A percentile compares a stretch with the other conserved stretches of the same genome.
phyloP scores from a whole-genome alignment of 176 grass and related monocot species.

The Chloris gayana region DNA sequence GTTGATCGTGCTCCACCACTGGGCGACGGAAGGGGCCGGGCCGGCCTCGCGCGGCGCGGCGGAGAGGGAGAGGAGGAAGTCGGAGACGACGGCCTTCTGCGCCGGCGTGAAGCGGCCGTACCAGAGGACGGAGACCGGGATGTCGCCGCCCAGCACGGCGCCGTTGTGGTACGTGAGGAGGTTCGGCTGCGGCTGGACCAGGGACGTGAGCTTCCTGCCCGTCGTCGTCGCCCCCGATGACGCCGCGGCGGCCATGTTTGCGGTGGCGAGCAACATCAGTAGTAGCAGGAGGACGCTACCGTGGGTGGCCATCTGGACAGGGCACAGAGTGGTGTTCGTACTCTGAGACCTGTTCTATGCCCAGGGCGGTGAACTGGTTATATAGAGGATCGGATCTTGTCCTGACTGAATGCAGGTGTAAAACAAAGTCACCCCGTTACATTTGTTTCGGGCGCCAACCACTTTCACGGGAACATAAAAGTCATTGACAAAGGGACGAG shows the following conservation, averaged over 20 bases:
- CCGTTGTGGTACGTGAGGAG: slow-evolving; percentile 65
- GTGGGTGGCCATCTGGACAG: slow-evolving; percentile 25
- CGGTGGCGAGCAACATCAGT: background rate
- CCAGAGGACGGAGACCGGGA: slow-evolving; percentile 59
- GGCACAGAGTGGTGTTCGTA: background rate
- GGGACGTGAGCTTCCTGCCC: slow-evolving; percentile 45
- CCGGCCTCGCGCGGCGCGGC: background rate
- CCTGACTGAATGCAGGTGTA: background rate
- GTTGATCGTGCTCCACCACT: slow-evolving; percentile 57
- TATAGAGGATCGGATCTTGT: slow-evolving; percentile 12
- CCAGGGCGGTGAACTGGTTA: background rate
- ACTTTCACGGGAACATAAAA: background rate
- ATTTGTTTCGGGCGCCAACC: background rate
- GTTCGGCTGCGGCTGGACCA: slow-evolving; percentile 35
- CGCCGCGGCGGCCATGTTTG: background rate
- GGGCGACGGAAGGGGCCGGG: slow-evolving; percentile 42
- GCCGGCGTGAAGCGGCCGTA: slow-evolving; percentile 64
- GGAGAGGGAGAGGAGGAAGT: slow-evolving; percentile 62
- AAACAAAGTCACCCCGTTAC: background rate
- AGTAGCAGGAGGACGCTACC: slow-evolving; percentile 20
- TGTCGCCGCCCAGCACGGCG: slow-evolving; percentile 49
- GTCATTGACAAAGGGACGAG: background rate
- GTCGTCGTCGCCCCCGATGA: background rate
- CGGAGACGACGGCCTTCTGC: slow-evolving; percentile 68
- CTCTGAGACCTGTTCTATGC: background rate